Evolutionary conservation across 176 grass and related monocot species (phyloP).

Genomic region (Miscanthus lutarioriparius): DNA sequence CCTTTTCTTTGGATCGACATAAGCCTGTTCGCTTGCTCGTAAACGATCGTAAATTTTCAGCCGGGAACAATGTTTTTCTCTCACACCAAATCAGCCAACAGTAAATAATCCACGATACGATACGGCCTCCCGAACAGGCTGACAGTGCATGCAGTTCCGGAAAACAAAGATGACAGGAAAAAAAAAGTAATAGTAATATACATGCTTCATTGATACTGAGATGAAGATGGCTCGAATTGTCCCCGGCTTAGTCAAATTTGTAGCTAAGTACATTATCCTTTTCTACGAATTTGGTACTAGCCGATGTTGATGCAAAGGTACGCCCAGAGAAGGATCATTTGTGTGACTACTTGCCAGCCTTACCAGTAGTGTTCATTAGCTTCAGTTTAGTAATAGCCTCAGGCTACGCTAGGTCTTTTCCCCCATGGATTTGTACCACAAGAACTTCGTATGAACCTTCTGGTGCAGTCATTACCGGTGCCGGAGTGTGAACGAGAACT

Average conservation of each 20-base stretch:
- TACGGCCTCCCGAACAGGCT: too few species aligned
- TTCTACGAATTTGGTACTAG: background rate
- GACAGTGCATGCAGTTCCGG: too few species aligned
- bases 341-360: too few species aligned
- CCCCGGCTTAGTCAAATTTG: background rate
- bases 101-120: too few species aligned
- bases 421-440: background rate
- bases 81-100: too few species aligned
- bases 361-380: background rate
- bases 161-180: background rate
- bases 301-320: too few species aligned
- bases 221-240: background rate
- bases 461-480: background rate
- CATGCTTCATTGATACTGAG: too few species aligned
- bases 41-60: too few species aligned
- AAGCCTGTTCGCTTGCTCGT: too few species aligned
- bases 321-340: too few species aligned
- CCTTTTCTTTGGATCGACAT: background rate
- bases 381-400: background rate
- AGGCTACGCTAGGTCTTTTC: background rate
- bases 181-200: background rate
- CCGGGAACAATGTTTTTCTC: too few species aligned
- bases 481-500: background rate
- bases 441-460: background rate
- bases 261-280: background rate